Percentiles rank a stretch among this genome's conserved stretches.
Conservation (phyloP, 805 yeast genomes). For the Nakazawaea siamensis region DNA sequence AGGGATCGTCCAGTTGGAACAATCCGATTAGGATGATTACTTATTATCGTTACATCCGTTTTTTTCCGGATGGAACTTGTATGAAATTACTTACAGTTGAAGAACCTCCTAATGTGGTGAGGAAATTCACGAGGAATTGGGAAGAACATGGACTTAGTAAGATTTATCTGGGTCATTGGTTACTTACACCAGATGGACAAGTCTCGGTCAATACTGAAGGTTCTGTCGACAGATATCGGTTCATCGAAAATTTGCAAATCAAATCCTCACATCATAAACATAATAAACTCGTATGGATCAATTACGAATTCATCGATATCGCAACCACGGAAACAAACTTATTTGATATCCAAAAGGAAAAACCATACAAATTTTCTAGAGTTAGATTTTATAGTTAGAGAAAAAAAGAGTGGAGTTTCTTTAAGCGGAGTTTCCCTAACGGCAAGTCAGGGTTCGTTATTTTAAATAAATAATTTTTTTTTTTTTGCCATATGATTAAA, state of each 20-base stretch:
- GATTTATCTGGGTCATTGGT: constrained; percentile 49
- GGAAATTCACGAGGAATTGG: constrained; percentile 31
- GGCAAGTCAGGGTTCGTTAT: no score
- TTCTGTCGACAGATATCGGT: constrained; percentile 49
- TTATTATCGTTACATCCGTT: constrained; percentile 78
- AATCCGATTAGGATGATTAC: constrained; percentile 80
- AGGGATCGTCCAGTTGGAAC: constrained; percentile 56
- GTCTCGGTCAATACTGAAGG: constrained; percentile 49
- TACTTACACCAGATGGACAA: constrained; percentile 41
- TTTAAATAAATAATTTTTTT: no score
- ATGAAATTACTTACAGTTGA: constrained; percentile 60
- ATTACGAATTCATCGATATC: constrained; percentile 49
- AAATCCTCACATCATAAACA: constrained; percentile 55
- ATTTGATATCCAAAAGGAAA: constrained; percentile 62
- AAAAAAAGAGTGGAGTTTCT: no score
- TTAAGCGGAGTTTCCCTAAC: no score
- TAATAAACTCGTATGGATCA: constrained; percentile 66
- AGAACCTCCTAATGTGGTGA: constrained; percentile 66
- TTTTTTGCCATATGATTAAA: no score
- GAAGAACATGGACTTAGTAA: constrained; percentile 23
- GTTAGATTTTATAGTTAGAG: constrained; percentile 32
- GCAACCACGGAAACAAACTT: constrained; percentile 45
- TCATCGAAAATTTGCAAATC: constrained; percentile 56
- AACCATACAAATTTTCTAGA: constrained; percentile 68
- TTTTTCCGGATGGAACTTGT: constrained; percentile 71